Percentiles rank a stretch among this genome's conserved stretches.
phyloP scores from a whole-genome alignment of 2,329 filamentous ascomycete genomes.

The Penicillium polonicum region DNA sequence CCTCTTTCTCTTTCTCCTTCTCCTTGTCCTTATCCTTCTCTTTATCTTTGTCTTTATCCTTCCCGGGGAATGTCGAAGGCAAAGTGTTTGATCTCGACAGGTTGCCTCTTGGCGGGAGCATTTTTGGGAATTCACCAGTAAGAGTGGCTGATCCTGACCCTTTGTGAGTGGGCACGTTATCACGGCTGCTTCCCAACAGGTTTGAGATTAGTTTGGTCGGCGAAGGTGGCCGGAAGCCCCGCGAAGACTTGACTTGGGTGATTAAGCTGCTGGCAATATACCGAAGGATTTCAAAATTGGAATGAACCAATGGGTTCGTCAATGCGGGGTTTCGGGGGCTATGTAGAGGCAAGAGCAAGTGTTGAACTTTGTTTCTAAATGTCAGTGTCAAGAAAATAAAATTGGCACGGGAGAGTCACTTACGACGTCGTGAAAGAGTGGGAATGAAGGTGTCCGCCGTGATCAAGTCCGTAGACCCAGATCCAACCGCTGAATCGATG shows the following conservation, averaged over 20 bases:
- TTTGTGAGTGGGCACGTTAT: constrained; percentile 36
- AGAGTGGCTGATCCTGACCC: constrained; percentile 37
- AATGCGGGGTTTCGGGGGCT: constrained; percentile 52
- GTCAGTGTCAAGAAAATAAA: constrained; percentile 5
- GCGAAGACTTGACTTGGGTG: constrained; percentile 58
- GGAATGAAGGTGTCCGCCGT: constrained; percentile 70
- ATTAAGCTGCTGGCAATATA: constrained; percentile 64
- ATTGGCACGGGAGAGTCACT: constrained; percentile 33
- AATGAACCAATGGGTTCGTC: constrained; percentile 67
- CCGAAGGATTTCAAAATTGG: constrained; percentile 74
- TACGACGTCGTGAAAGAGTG: constrained; percentile 71
- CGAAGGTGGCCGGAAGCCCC: constrained; percentile 73
- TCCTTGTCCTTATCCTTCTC: constrained; percentile 22
- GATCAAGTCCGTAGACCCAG: constrained; percentile 71
- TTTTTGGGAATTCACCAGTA: constrained; percentile 46
- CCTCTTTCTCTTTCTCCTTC: constrained; percentile 32
- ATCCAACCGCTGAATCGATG: constrained; percentile 65
- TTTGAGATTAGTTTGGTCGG: constrained; percentile 88
- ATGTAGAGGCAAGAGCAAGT: constrained; percentile 69
- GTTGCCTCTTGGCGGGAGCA: constrained; percentile 39
- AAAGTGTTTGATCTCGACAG: constrained; percentile 45
- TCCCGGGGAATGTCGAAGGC: constrained; percentile 49
- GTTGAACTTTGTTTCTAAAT: constrained; percentile 57
- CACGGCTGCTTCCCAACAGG: constrained; percentile 64
- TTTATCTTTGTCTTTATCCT: constrained; percentile 45